A percentile compares a stretch with the other conserved stretches of the same genome.
Evolutionary conservation across 768 basidiomycete species (phyloP).

Genomic region (Leccinum incarnatum): DNA sequence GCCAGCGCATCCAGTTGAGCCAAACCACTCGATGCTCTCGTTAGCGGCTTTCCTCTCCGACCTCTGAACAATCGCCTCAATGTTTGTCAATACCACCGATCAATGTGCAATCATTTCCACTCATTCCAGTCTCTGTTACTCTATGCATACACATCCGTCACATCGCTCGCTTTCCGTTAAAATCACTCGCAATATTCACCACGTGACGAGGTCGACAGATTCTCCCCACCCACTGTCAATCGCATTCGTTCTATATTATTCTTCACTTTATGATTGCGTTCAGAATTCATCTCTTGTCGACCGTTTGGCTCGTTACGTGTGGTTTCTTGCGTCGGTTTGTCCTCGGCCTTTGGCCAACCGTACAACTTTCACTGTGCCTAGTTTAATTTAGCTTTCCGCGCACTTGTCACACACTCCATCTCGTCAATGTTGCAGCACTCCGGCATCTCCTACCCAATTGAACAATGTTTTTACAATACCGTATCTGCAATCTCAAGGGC

Average conservation of each 20-base stretch:
- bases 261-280: conserved; percentile 71
- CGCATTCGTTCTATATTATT: conserved; percentile 76
- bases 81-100: conserved; percentile 22
- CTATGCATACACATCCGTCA: conserved; percentile 56
- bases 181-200: conserved; percentile 44
- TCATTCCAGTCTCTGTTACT: conserved; percentile 43
- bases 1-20: conserved; percentile 16
- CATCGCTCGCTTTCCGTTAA: conserved; percentile 42
- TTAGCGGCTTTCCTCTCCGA: conserved; percentile 12
- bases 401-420: conserved; percentile 31
- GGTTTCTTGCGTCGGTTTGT: conserved; percentile 34
- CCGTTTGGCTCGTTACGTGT: conserved; percentile 34
- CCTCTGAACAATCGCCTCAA: conserved; percentile 10
- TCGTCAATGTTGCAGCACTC: conserved; percentile 48
- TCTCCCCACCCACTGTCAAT: conserved; percentile 42
- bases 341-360: conserved; percentile 21
- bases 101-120: conserved; percentile 40
- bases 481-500: conserved; percentile 31
- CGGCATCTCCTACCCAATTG: conserved; percentile 36
- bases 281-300: conserved; percentile 33
- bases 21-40: conserved; percentile 19
- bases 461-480: conserved; percentile 40
- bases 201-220: conserved; percentile 56
- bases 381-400: conserved; percentile 30
- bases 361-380: conserved; percentile 32